Base-by-base conservation (phyloP, 73 alveolate genomes). In the Paramecium primaurelia region DNA sequence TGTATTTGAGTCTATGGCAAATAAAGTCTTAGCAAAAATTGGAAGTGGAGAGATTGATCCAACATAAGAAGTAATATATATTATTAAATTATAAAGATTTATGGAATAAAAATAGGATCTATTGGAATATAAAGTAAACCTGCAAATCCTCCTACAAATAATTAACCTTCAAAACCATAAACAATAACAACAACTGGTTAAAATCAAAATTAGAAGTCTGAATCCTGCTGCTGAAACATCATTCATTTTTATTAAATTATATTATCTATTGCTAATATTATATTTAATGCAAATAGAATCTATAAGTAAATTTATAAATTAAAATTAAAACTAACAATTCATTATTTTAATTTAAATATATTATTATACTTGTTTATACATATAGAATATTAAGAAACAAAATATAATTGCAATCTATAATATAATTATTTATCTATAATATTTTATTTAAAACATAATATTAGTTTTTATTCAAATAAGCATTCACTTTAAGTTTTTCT, bases 1-100 rank as follows among this genome's bases (percentile, higher is more conserved):
- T 59, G 84, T 87, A 22, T 92, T 92, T 71, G 71, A 87, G 49
- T 37, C 59, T 5, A 71, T 92, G 49, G 92, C 93, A 8, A 64
- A 22, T 20, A 93, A 88, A 32, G 77, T 92, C 11, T n/a, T 75
- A 36, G 20, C 34, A 3, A 75, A 36, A 36, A 40, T 75, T 75
- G 88, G 32, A 34, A 32, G 51, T n/a, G 88, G 88, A 32, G 88
- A 75, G 8, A 37, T 75, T 40, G 88, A 75, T 75, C 88, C 88
- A 37, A 1, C 69, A 14, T 75, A 75, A 75, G 88, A 75, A 45
- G 88, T 75, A 54, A 54, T 16, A 0, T 7, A 54, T 54, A 16
- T 8, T 22, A 4, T 26, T 0, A 26, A 68, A 12, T 20, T 26
- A 2, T 25, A 12, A 22, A 68, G 85, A 36, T 68, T 16, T 32